Conservation (phyloP, 2,329 filamentous ascomycete genomes). For the Phyllosticta citrichinensis region DNA sequence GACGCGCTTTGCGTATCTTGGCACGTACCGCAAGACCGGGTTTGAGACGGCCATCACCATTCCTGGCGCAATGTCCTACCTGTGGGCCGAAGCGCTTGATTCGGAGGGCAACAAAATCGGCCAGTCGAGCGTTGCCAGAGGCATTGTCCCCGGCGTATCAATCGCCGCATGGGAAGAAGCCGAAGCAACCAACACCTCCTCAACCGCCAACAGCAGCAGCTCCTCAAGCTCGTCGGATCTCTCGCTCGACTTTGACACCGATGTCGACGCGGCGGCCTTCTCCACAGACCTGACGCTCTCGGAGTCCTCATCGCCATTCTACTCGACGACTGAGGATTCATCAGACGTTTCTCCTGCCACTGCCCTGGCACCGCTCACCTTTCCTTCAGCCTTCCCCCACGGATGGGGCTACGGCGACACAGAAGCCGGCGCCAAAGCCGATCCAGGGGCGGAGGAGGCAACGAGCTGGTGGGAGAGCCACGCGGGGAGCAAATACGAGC, state of each 20-base stretch:
- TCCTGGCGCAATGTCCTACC: neutral
- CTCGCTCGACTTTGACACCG: neutral
- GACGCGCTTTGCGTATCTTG: neutral
- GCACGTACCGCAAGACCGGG: constrained; percentile 3
- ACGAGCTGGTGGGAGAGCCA: neutral
- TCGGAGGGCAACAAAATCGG: neutral
- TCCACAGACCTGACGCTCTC: neutral
- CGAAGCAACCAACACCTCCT: neutral
- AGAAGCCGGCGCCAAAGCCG: neutral
- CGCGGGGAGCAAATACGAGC: neutral
- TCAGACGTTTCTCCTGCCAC: neutral
- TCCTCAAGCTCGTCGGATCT: neutral
- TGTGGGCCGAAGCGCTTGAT: constrained; percentile 6
- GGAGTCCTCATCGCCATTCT: neutral
- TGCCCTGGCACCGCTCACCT: neutral
- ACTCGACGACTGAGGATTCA: neutral
- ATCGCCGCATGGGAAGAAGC: neutral
- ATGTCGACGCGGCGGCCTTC: neutral
- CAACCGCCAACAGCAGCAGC: neutral
- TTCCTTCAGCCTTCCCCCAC: neutral
- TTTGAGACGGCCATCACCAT: constrained; percentile 7
- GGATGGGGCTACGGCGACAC: neutral
- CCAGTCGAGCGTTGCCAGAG: neutral
- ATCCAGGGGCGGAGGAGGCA: neutral
- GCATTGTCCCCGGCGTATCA: neutral